Base-by-base conservation (phyloP, 2,329 filamentous ascomycete genomes). In the Fusarium humuli region DNA sequence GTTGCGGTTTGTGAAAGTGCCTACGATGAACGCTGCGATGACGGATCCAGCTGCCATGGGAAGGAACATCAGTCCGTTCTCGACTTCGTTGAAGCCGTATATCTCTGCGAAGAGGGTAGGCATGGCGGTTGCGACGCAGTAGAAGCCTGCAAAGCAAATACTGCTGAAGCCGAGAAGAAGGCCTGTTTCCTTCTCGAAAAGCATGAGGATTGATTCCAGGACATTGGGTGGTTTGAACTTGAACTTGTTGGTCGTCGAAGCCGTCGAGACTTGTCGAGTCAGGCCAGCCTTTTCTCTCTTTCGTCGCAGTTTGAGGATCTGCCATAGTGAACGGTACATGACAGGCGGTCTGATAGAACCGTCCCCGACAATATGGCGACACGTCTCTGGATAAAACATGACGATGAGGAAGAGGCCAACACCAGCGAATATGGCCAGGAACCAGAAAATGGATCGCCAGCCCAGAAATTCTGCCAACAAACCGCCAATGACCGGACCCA, bases 381-480 rank as follows among this genome's bases (percentile, higher is more conserved):
- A 83, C 0, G 85, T 88, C 63, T 88, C 85, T 0, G 88, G 89
- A 23, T 90, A 80, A 42, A 89, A 83, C 0, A 85, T 29, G 3
- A 83, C 44, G 9, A 87, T 73, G 0, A 85, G 66, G 0, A 84
- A 54, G 6, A 86, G 70, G 25, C 84, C 79, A 1, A 82, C 79
- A 0, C 76, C 77, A 0, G 77, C 70, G 1, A 81, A 69, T 11
- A 90, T 88, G 13, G 83, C 79, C 14, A 91, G 77, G 57, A 90
- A 88, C 87, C 88, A 90, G 71, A 91, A 91, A 29, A 90, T 87
- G 32, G 83, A 80, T 32, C 84, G 80, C 88, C 89, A 91, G 1
- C 87, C 87, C 1, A 89, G 79, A 50, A 83, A 87, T 48, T 89
- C 81, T 6, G 83, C 81, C 3, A 91, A 79, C 1, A 89, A 67